Percentiles rank a stretch among this genome's conserved stretches.
These are phyloP conservation scores for Lotus japonicus DNA, from an alignment of 306 rosid genomes.

Conservation along the genomic window DNA sequence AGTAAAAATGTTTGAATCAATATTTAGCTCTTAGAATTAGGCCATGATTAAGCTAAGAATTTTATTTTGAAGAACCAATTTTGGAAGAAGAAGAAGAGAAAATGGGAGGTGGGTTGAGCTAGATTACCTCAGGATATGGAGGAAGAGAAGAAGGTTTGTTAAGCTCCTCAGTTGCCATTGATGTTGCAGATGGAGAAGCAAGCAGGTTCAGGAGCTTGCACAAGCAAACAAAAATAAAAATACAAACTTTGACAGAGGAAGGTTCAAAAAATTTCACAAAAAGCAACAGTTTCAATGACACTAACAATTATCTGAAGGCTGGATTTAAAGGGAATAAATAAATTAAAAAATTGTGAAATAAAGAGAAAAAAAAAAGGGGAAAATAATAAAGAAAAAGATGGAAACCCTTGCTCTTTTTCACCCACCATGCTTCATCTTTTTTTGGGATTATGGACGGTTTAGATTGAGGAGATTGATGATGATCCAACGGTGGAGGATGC, in stretches of 20 bases:
- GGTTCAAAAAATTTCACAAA: conserved; percentile 12
- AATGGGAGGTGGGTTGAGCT: background rate
- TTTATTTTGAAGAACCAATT: background rate
- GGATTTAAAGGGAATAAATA: conserved; percentile 15
- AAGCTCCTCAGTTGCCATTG: conserved; percentile 55
- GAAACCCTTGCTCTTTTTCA: background rate
- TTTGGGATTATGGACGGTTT: conserved; percentile 25
- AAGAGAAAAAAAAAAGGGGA: background rate
- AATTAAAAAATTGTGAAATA: background rate
- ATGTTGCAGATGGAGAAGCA: conserved; percentile 21
- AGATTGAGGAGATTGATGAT: conserved; percentile 17
- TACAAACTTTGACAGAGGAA: background rate
- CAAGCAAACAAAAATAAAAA: background rate
- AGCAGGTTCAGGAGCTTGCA: background rate
- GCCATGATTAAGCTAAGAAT: too few species aligned
- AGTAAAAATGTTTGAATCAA: background rate
- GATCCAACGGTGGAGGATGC: conserved; percentile 20
- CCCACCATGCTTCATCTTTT: background rate
- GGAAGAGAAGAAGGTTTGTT: conserved; percentile 45
- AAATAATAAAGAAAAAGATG: background rate
- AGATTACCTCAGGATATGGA: conserved; percentile 58
- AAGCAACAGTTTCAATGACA: conserved; percentile 14
- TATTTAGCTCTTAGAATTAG: background rate
- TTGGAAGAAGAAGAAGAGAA: background rate
- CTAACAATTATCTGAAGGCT: conserved; percentile 14